Base-by-base conservation (phyloP, 2,329 filamentous ascomycete species). In the Microdochium nivale region DNA sequence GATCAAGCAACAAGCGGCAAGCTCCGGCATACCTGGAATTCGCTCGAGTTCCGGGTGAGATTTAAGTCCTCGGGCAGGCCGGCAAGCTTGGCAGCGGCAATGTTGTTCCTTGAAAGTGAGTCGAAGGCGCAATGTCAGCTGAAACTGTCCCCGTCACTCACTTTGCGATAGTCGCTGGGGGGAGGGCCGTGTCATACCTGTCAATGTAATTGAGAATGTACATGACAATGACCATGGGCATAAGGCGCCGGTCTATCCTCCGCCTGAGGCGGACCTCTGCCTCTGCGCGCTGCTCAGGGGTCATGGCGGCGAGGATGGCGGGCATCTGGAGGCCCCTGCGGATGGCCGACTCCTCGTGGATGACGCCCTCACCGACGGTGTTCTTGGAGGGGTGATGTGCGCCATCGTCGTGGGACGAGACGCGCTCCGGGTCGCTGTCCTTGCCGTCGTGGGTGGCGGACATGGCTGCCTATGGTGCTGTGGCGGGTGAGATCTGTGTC, bases 121-220 rank as follows among this genome's bases (percentile, higher is more conserved):
- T 24, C 49, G 32, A 47, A 48, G 19, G 52, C 59, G 53, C 25
- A 61, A 59, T 59, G 59, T 43, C 60, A 58, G 43, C 63, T 60
- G 49, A 64, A 66, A n/a, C n/a, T n/a, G n/a, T n/a, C n/a, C n/a
- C n/a, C n/a, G n/a, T n/a, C n/a, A n/a, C n/a, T n/a, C n/a, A n/a
- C n/a, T n/a, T n/a, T n/a, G n/a, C n/a, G n/a, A n/a, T n/a, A n/a
- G n/a, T n/a, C n/a, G n/a, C n/a, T 46, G 9, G 24, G 24, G 8
- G 10, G 43, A 16, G 11, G 14, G 25, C 19, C 3, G 58, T 24
- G 13, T 44, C 57, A 51, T 51, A 64, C 65, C 60, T 60, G 44
- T 83, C 80, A 13, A 86, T 67, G 61, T 85, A 86, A 59, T 86
- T 87, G 70, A 87, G 71, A 57, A 87, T 83, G 58, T 86, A 88